Percentiles rank a stretch among this genome's conserved stretches.
Evolutionary conservation across 2,329 filamentous ascomycete genomes (phyloP).

Genomic region (Epichloe gansuensis): DNA sequence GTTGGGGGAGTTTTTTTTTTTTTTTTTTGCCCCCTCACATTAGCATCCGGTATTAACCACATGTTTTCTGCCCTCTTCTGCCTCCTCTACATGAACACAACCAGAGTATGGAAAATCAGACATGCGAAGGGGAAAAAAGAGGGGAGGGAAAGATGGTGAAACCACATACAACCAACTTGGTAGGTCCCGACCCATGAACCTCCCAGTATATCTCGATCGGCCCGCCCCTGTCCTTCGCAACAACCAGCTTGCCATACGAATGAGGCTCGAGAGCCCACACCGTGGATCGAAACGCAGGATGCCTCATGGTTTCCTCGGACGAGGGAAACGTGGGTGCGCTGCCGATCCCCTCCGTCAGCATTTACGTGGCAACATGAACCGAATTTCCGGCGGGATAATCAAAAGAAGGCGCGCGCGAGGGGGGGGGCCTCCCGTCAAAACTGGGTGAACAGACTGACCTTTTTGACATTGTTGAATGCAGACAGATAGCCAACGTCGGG

Average conservation of each 20-base stretch:
- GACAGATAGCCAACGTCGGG: background rate
- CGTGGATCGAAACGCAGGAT: constrained; percentile 53
- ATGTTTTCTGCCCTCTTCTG: too few species aligned
- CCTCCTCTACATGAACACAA: background rate
- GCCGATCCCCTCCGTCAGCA: background rate
- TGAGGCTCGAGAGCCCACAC: constrained; percentile 59
- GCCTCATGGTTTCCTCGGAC: constrained; percentile 44
- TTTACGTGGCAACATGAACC: too few species aligned
- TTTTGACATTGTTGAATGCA: background rate
- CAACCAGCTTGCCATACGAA: constrained; percentile 44
- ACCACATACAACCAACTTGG: constrained; percentile 56
- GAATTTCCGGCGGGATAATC: too few species aligned
- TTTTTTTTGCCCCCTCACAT: too few species aligned
- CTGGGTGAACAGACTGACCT: background rate
- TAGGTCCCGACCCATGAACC: constrained; percentile 61
- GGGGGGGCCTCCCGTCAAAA: too few species aligned
- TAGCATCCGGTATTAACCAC: too few species aligned
- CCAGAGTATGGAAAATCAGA: background rate
- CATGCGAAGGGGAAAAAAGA: too few species aligned
- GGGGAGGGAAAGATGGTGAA: too few species aligned
- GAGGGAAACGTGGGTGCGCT: constrained; percentile 23
- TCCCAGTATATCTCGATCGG: constrained; percentile 69
- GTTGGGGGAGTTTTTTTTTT: too few species aligned
- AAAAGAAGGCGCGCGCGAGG: too few species aligned
- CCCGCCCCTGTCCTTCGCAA: constrained; percentile 59